phyloP scores from a whole-genome alignment of 176 grass and related monocot species.

The Carex pumila region DNA sequence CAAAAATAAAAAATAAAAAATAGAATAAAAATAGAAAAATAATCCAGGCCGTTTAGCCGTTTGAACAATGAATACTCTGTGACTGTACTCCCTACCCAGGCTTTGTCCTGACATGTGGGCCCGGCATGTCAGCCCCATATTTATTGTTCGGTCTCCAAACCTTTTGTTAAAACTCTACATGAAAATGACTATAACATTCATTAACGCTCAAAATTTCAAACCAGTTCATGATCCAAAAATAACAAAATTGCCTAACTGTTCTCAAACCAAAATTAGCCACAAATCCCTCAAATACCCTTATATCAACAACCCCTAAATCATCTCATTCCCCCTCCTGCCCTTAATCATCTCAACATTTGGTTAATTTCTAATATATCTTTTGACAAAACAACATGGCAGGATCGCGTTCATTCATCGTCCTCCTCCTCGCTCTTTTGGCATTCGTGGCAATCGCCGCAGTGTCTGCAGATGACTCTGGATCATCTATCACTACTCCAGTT shows the following conservation, averaged over 20 bases:
- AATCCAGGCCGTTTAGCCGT: neutral
- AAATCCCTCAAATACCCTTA: conserved; percentile 5
- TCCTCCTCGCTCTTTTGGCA: neutral
- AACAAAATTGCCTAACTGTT: conserved; percentile 2
- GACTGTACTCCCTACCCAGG: too few relatives aligned
- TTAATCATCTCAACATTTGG: neutral
- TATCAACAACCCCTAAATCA: conserved; percentile 1
- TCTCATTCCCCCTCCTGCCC: neutral
- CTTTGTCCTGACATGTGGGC: neutral
- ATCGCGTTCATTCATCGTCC: neutral
- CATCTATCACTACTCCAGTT: conserved; percentile 9
- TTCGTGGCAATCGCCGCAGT: neutral
- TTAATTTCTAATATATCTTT: neutral
- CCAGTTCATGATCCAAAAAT: neutral
- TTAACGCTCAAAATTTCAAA: neutral
- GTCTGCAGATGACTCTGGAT: neutral
- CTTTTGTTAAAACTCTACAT: neutral
- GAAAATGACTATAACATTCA: neutral
- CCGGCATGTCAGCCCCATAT: neutral
- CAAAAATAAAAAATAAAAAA: neutral
- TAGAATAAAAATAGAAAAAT: neutral
- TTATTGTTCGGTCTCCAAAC: neutral
- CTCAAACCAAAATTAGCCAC: neutral
- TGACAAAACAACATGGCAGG: conserved; percentile 12
- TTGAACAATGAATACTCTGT: neutral